Evolutionary conservation across 1,284 basidiomycete species (phyloP).

Genomic region (Lignosus rhinocerotis): DNA sequence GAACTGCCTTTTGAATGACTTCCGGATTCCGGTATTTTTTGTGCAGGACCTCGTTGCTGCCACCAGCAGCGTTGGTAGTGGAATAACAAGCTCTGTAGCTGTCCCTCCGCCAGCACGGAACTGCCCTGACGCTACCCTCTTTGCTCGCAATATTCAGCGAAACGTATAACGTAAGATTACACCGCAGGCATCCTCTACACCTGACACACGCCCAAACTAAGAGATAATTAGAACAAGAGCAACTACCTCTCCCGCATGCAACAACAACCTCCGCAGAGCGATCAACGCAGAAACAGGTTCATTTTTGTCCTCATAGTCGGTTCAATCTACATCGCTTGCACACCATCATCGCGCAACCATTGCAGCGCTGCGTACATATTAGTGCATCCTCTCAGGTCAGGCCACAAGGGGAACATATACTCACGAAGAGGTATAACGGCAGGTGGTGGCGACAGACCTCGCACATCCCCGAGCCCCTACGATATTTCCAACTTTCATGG

Average conservation of each 20-base stretch:
- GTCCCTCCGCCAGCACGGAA: too few relatives aligned
- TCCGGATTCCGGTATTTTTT: too few relatives aligned
- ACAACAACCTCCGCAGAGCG: not conserved
- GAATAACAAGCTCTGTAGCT: too few relatives aligned
- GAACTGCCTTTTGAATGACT: too few relatives aligned
- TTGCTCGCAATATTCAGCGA: too few relatives aligned
- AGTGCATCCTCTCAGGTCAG: not conserved
- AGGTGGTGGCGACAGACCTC: constrained; percentile 35
- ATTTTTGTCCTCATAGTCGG: constrained; percentile 7
- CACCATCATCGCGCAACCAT: not conserved
- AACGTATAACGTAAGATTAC: too few relatives aligned
- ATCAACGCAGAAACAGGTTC: not conserved
- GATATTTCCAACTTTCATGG: constrained; percentile 33
- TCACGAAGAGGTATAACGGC: constrained; percentile 37
- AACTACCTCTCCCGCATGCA: not conserved
- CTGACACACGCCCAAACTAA: too few relatives aligned
- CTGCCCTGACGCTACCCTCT: too few relatives aligned
- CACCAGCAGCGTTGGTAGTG: too few relatives aligned
- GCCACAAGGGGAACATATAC: constrained; percentile 9
- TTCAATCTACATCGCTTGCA: constrained; percentile 19
- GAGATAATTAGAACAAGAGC: too few relatives aligned
- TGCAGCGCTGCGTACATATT: constrained; percentile 25
- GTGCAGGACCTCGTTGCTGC: too few relatives aligned
- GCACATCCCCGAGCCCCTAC: constrained; percentile 33
- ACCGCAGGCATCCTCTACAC: too few relatives aligned